Evolutionary conservation across 495 filamentous ascomycete genomes (phyloP).

Genomic region (Aspergillus sclerotioniger): DNA sequence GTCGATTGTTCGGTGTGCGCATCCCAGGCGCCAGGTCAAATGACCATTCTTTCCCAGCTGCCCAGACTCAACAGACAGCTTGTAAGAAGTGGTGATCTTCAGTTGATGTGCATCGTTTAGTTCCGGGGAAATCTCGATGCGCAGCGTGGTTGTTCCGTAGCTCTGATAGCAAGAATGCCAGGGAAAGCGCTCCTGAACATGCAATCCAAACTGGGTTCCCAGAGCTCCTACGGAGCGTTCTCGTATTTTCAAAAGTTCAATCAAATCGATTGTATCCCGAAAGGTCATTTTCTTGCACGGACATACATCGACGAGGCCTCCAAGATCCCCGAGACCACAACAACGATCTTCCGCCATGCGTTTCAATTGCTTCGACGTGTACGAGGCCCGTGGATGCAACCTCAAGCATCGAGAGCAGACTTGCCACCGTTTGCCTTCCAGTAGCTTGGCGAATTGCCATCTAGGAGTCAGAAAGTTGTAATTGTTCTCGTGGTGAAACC

Average conservation of each 20-base stretch:
- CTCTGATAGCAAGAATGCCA: constrained; percentile 47
- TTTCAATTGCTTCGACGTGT: constrained; percentile 35
- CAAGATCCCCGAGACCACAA: constrained; percentile 40
- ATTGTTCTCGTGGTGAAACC: constrained; percentile 43
- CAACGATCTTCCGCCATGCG: constrained; percentile 36
- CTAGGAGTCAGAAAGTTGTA: constrained; percentile 41
- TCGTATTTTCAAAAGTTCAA: constrained; percentile 36
- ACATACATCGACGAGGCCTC: constrained; percentile 46
- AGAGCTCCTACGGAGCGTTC: constrained; percentile 29
- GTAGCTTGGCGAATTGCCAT: constrained; percentile 41
- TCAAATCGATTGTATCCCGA: constrained; percentile 39
- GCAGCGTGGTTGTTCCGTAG: constrained; percentile 40
- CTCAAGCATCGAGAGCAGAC: constrained; percentile 46
- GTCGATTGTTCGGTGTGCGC: constrained; percentile 46
- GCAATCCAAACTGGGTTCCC: constrained; percentile 30
- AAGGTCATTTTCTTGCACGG: constrained; percentile 50
- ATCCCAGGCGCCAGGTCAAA: constrained; percentile 47
- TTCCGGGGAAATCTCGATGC: constrained; percentile 39
- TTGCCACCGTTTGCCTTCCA: constrained; percentile 41
- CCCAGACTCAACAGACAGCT: constrained; percentile 35
- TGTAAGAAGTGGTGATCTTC: constrained; percentile 41
- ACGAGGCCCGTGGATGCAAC: constrained; percentile 39
- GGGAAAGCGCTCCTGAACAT: constrained; percentile 36
- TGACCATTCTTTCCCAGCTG: constrained; percentile 43
- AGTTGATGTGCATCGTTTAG: constrained; percentile 35